Conservation (phyloP, 257 asterid species). For the Ilex asprella region DNA sequence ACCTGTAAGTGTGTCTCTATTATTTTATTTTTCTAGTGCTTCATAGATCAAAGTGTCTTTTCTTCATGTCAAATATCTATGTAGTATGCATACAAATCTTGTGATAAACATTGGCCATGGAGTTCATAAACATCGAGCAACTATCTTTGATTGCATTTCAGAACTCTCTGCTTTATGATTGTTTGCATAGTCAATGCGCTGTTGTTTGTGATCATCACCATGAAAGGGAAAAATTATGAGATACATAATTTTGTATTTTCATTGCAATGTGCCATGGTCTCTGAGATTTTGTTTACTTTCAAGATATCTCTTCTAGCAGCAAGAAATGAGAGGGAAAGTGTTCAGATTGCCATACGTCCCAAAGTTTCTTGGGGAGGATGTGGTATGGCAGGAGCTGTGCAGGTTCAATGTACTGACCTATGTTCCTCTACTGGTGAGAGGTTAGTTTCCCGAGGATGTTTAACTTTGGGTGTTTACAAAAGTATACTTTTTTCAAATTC, state of each 20-base stretch:
- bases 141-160: too few species aligned
- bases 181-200: not conserved
- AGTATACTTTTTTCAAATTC: constrained; percentile 8
- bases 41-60: too few species aligned
- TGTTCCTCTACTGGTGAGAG: constrained; percentile 84
- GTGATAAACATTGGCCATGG: too few species aligned
- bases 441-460: constrained; percentile 32
- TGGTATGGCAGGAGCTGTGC: constrained; percentile 69
- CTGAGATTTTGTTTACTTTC: constrained; percentile 35
- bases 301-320: constrained; percentile 96
- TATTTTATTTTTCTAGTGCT: not conserved
- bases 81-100: too few species aligned
- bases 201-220: not conserved
- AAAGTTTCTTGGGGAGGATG: constrained; percentile 90
- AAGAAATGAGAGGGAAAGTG: constrained; percentile 95
- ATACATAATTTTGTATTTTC: not conserved
- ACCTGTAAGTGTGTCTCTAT: constrained; percentile 45
- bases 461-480: constrained; percentile 11
- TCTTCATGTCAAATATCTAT: too few species aligned
- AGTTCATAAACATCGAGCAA: too few species aligned
- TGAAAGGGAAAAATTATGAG: constrained; percentile 3
- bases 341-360: constrained; percentile 88
- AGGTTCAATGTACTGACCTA: constrained; percentile 71
- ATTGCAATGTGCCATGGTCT: constrained; percentile 13
- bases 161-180: too few species aligned